Evolutionary conservation across 768 basidiomycete genomes (phyloP), one percentile per base, ranked within the genome.

Genomic region (Naganishia friedmannii): DNA sequence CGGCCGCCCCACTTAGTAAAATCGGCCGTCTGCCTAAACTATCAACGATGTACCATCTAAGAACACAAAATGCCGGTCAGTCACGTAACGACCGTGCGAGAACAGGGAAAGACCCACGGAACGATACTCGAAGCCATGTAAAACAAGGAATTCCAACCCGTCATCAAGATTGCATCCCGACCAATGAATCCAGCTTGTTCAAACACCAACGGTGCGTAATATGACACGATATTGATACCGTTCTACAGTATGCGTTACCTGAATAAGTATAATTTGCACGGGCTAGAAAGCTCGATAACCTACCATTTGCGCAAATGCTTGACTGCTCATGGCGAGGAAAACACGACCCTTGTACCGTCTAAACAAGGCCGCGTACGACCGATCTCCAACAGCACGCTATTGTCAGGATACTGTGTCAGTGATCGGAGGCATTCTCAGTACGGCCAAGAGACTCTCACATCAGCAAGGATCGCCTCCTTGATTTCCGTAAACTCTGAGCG

Each of bases 221-320:
- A 71, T 13, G 66, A 67, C 1, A 71, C 60, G 31, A 76, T 90
- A 78, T 94, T 96, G 76, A 96, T 97, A 70, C 93, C 94, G 79
- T 95, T 95, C 92, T 95, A 73, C n/a, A n/a, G n/a, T n/a, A n/a
- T n/a, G n/a, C 9, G 45, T 51, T 23, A 13, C 3, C 15, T 2
- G 15, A 8, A 37, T 31, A 7, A 26, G 53, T 19, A 26, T 58
- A 9, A 71, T 31, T 8, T 21, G 26, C 32, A 26, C 23, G 45
- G 12, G 19, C 4, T 26, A 23, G 12, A 51, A 23, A 8, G 17
- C 7, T 57, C 42, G 67, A 9, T 29, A 6, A 84, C 91, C 71
- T 73, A 92, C 93, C 77, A 96, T 83, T 78, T 96, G 94, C 53
- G 94, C 94, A 81, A 96, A 95, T 51, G 91, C 90, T 80, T 96